These are phyloP conservation scores for Earliella scabrosa DNA, from an alignment of 1,284 basidiomycete genomes.

Conservation along the genomic window DNA sequence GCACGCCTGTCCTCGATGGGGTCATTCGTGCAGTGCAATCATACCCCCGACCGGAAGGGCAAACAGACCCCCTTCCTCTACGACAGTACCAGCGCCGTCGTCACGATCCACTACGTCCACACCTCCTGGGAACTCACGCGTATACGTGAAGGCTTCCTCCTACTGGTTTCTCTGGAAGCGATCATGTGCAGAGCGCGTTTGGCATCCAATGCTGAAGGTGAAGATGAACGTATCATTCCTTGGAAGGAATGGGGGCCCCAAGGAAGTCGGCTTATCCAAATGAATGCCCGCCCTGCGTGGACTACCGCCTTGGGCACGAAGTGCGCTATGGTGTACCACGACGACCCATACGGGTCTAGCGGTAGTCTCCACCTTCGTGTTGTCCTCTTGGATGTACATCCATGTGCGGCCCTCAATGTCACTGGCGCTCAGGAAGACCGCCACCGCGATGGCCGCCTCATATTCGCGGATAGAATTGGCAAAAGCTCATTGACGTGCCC, in stretches of 20 bases:
- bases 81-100: neutral
- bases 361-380: neutral
- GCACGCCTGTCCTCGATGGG: neutral
- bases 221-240: neutral
- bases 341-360: neutral
- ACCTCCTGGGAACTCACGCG: neutral
- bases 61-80: neutral
- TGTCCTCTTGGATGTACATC: neutral
- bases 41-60: neutral
- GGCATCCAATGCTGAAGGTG: neutral
- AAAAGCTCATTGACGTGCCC: neutral
- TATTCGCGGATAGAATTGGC: neutral
- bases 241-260: neutral
- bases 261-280: neutral
- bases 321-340: neutral
- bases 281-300: neutral
- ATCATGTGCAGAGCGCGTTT: neutral
- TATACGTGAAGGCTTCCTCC: neutral
- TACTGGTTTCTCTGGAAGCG: neutral
- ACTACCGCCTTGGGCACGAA: neutral
- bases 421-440: neutral
- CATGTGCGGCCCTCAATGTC: neutral
- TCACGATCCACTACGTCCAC: neutral
- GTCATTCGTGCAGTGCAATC: neutral
- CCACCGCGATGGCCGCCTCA: neutral